Evolutionary conservation across 805 yeast species (phyloP).

Genomic region (Wickerhamiella brachini): DNA sequence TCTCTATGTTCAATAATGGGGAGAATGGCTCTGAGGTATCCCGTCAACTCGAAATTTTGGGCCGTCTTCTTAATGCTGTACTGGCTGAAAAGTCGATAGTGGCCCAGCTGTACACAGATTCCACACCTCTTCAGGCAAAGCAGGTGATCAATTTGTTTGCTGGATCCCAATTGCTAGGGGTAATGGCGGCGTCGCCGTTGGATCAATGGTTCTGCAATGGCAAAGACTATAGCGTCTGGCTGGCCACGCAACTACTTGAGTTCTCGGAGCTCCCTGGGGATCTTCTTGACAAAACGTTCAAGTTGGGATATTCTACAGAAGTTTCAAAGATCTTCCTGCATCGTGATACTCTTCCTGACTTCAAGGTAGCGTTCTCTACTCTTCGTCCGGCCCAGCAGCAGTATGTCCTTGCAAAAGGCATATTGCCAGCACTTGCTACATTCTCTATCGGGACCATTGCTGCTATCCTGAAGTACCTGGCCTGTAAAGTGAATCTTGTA

Average conservation of each 20-base stretch:
- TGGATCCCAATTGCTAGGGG: slow-evolving; percentile 11
- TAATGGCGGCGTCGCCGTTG: background rate
- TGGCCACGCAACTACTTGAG: slow-evolving; percentile 11
- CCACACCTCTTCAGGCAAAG: background rate
- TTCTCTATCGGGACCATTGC: slow-evolving; percentile 8
- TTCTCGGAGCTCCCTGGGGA: slow-evolving; percentile 2
- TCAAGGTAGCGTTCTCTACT: background rate
- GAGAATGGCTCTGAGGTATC: background rate
- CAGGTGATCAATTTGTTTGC: slow-evolving; percentile 4
- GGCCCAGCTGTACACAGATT: background rate
- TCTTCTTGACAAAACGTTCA: slow-evolving; percentile 14
- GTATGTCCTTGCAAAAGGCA: slow-evolving; percentile 9
- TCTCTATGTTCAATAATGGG: background rate
- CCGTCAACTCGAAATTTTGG: background rate
- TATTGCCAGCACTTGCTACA: slow-evolving; percentile 3
- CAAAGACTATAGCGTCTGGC: slow-evolving; percentile 13
- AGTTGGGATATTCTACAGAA: slow-evolving; percentile 17
- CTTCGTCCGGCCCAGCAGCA: slow-evolving; percentile 11
- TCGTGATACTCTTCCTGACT: background rate
- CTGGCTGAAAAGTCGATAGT: background rate
- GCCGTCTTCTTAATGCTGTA: background rate
- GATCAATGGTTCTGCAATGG: slow-evolving; percentile 13
- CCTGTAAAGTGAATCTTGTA: slow-evolving; percentile 4
- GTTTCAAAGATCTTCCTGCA: slow-evolving; percentile 7
- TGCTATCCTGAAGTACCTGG: slow-evolving; percentile 10